Evolutionary conservation across 441 rosid genomes (phyloP).

Genomic region (Populus hybrid): DNA sequence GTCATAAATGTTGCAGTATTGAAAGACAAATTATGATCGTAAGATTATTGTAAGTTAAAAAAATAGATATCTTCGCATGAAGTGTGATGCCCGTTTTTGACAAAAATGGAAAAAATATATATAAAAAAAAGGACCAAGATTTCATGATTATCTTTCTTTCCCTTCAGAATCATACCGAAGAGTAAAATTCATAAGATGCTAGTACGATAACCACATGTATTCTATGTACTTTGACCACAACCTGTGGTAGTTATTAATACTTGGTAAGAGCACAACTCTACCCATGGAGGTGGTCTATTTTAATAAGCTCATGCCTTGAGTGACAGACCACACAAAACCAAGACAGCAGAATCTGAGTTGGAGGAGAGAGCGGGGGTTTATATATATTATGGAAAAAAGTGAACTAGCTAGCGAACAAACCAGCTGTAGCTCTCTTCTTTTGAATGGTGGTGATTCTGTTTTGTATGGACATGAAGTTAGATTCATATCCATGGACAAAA

Average conservation of each 20-base stretch:
- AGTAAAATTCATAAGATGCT: conserved; percentile 1
- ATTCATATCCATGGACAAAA: conserved; percentile 37
- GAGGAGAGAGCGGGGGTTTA: conserved; percentile 14
- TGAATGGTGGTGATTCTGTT: conserved; percentile 22
- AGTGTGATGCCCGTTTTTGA: conserved; percentile 5
- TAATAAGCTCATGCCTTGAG: conserved; percentile 30
- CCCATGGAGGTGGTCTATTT: conserved; percentile 36
- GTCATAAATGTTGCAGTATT: no score
- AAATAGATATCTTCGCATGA: background rate
- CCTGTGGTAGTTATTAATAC: conserved; percentile 19
- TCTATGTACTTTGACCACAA: conserved; percentile 25
- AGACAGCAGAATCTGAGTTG: conserved; percentile 27
- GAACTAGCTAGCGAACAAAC: conserved; percentile 25
- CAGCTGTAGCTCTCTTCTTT: conserved; percentile 5
- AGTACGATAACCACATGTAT: no score
- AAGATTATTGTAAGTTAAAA: no score
- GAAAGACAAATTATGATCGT: no score
- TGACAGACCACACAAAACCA: conserved; percentile 29
- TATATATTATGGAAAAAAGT: conserved; percentile 26
- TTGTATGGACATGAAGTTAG: conserved; percentile 39
- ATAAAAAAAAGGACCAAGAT: background rate
- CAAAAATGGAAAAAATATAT: background rate
- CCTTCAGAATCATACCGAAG: conserved; percentile 8
- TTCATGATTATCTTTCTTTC: conserved; percentile 2
- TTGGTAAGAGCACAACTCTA: conserved; percentile 17